Evolutionary conservation across 306 rosid genomes (phyloP), one percentile per base, ranked within the genome.

Genomic region (Cucumis hystrix): DNA sequence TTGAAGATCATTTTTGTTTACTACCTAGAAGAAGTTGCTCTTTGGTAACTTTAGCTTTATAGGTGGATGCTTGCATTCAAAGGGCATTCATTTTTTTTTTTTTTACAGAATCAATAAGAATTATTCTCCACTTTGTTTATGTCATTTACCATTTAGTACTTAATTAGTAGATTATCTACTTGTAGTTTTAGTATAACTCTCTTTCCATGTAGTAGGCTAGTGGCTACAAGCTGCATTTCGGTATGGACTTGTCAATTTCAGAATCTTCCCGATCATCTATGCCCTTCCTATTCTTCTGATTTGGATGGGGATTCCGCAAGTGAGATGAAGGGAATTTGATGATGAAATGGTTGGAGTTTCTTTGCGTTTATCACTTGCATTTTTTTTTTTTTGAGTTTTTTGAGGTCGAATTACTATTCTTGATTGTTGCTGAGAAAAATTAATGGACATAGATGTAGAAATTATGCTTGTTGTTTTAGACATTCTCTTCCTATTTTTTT

Each of bases 211-310:
- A 76, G 79, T 97, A 95, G 99, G 97, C 69, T 69, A 83, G 52
- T 83, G 88, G 89, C 74, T 87, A 43, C 99, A 95, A 84, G 88
- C 99, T 78, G 99, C 99, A 81, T 81, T 92, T 81, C 92, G 99
- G 97, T 95, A 88, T 70, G 97, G 99, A 78, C 93, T 95, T 80
- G 82, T 95, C 82, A 97, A 92, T 87, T 92, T 95, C 78, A 85
- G 97, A 84, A 86, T 95, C 76, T 95, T 90, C 80, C 98, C 98
- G 68, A 87, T 90, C 68, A 92, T 95, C 67, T 89, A 95, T 77
- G 84, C 90, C 71, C 88, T 92, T 73, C 92, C 97, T 43, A 86
- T 95, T 78, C 82, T 90, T 83, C 77, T 92, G 84, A 87, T 92
- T 87, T 91, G n/a, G 16, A 37, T 17, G 57, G 10, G 16, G 35